These are phyloP conservation scores for Fomitopsis pulvina DNA, from an alignment of 768 basidiomycete species.

Conservation along the genomic window DNA sequence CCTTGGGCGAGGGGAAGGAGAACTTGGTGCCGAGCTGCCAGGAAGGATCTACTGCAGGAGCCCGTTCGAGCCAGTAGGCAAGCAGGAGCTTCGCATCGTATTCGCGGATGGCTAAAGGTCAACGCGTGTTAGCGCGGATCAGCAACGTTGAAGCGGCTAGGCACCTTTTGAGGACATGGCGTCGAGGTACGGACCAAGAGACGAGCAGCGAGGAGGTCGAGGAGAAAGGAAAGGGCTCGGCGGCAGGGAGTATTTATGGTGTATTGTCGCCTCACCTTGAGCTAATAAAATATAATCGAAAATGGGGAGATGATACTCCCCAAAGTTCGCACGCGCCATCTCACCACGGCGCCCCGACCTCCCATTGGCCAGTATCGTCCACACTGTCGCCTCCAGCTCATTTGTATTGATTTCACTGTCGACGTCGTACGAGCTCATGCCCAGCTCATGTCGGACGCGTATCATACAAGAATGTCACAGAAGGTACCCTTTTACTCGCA, in stretches of 20 bases:
- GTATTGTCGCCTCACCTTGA: conserved; percentile 21
- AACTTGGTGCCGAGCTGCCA: conserved; percentile 49
- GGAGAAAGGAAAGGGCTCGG: conserved; percentile 5
- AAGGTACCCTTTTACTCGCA: too few species aligned
- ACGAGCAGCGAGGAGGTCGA: conserved; percentile 6
- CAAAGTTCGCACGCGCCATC: conserved; percentile 12
- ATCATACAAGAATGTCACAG: too few species aligned
- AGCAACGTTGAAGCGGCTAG: background rate
- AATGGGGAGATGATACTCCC: conserved; percentile 16
- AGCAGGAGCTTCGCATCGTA: conserved; percentile 98
- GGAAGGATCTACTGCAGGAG: conserved; percentile 70
- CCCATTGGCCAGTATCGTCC: background rate
- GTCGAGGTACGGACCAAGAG: conserved; percentile 7
- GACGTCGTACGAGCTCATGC: background rate
- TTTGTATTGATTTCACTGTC: background rate
- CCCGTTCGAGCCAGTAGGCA: conserved; percentile 94
- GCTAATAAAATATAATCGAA: conserved; percentile 12
- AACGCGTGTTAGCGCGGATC: background rate
- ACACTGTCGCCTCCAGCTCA: background rate
- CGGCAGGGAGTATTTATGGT: conserved; percentile 2
- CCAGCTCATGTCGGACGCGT: too few species aligned
- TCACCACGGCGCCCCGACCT: background rate
- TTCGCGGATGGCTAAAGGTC: conserved; percentile 73
- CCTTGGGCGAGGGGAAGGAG: conserved; percentile 59
- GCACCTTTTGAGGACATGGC: conserved; percentile 26